Conservation (phyloP, 805 yeast species). For the Nakazawaea holstii region DNA sequence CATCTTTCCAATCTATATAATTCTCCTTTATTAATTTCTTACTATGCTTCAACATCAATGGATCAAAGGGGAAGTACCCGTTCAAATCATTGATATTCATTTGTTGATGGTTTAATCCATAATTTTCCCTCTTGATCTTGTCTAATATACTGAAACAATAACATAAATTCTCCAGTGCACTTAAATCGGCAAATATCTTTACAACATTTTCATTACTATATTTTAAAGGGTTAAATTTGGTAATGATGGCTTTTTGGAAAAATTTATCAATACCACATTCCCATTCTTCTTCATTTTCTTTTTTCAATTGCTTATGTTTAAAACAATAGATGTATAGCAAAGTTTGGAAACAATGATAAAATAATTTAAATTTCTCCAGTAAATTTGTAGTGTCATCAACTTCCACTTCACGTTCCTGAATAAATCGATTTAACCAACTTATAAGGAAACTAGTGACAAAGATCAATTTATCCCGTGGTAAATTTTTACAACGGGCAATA, state of each 20-base stretch:
- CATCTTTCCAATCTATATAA: slow-evolving; percentile 82
- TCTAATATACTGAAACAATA: slow-evolving; percentile 93
- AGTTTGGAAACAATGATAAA: slow-evolving; percentile 89
- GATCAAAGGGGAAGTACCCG: slow-evolving; percentile 97
- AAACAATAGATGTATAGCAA: slow-evolving; percentile 89
- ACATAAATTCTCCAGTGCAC: slow-evolving; percentile 84
- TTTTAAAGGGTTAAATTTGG: slow-evolving; percentile 89
- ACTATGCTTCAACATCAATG: slow-evolving; percentile 64
- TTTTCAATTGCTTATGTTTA: slow-evolving; percentile 59
- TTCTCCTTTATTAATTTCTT: slow-evolving; percentile 47
- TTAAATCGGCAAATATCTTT: slow-evolving; percentile 85
- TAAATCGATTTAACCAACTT: slow-evolving; percentile 79
- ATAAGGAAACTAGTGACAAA: slow-evolving; percentile 79
- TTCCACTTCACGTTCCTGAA: slow-evolving; percentile 81
- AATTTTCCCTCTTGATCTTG: slow-evolving; percentile 72
- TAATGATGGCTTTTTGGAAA: slow-evolving; percentile 77
- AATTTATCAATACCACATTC: slow-evolving; percentile 78
- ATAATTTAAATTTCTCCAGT: slow-evolving; percentile 85
- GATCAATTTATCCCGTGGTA: slow-evolving; percentile 66
- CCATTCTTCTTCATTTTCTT: slow-evolving; percentile 44
- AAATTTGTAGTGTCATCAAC: slow-evolving; percentile 46
- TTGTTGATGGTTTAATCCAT: slow-evolving; percentile 31
- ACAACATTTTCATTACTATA: slow-evolving; percentile 94
- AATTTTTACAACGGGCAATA: slow-evolving; percentile 76
- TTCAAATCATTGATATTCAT: slow-evolving; percentile 52